Evolutionary conservation across 495 filamentous ascomycete genomes (phyloP), one percentile per base, ranked within the genome.

Genomic region (Sphaerosporella brunnea): DNA sequence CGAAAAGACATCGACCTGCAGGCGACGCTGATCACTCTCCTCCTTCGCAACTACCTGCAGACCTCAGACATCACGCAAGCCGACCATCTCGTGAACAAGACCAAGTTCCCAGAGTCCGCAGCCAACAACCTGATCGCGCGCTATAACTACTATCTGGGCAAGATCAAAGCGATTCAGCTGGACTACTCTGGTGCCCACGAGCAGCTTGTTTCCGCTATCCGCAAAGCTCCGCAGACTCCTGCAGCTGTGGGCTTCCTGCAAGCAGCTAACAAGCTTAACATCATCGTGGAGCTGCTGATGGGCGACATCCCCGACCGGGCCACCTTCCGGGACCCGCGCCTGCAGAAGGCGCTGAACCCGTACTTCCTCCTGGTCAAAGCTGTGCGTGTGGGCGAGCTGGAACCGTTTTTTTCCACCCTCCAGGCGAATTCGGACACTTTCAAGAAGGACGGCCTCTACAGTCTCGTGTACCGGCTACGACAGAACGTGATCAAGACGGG

Each of bases 401-500:
- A 92, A 61, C 84, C 84, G 26, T 97, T 96, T 60, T 70, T 92
- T 62, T 78, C 77, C 45, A 78, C 79, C 51, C 82, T 95, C 47
- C 77, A 78, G 51, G 73, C 74, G 16, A 76, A 94, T 65, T 79
- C 75, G 46, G 74, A 78, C 19, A 80, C 78, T 13, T 97, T 96
- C 77, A 76, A 82, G 39, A 79, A 79, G 46, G 92, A 97, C 63
- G 85, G 84, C 45, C 95, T 87, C 16, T 96, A 96, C 65, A 93
- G 86, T 5, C 72, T 97, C 42, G 88, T 95, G 61, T 73, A 95
- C 51, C 84, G 90, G 38, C 71, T 97, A 32, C 77, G 90, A 44
- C 90, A 97, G 63, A 96, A 96, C 65, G 90, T 97, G 63, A 96
- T 97, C 75, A 94, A 93, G 69, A 97, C 90, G 26, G 90, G 90